Conservation (phyloP, 1,139 yeast genomes). For the Wickerhamomyces sp. region DNA sequence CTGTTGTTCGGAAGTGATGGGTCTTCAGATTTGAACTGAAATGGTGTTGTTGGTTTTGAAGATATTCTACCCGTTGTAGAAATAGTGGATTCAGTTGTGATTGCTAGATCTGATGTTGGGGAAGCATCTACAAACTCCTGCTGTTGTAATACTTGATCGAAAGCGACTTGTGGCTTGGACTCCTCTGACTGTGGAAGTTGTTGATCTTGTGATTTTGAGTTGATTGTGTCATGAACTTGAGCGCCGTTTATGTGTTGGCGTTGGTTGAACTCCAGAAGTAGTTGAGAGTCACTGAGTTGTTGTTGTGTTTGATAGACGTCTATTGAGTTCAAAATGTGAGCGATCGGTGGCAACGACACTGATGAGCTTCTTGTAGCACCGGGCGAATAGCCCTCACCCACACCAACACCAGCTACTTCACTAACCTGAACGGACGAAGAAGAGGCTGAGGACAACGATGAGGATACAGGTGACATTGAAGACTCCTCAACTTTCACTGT, state of each 20-base stretch:
- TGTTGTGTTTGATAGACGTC: conserved; percentile 25
- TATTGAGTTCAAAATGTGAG: conserved; percentile 19
- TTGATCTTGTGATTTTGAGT: background rate
- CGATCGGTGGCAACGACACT: conserved; percentile 22
- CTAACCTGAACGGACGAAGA: background rate
- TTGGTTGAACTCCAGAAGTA: conserved; percentile 20
- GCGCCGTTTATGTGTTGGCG: conserved; percentile 5
- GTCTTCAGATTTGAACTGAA: conserved; percentile 8
- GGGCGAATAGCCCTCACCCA: too few relatives aligned
- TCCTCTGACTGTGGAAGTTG: background rate
- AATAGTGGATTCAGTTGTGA: background rate
- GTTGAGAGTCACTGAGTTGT: conserved; percentile 23
- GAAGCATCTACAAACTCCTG: background rate
- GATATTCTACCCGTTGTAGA: too few relatives aligned
- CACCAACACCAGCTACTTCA: background rate
- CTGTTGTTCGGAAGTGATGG: conserved; percentile 6
- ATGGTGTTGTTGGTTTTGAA: background rate
- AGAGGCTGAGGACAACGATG: too few relatives aligned
- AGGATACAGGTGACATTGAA: too few relatives aligned
- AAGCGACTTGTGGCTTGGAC: too few relatives aligned
- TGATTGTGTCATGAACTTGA: background rate
- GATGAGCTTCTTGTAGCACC: background rate
- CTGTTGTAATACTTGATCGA: background rate
- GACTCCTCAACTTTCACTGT: conserved; percentile 1
- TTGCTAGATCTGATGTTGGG: background rate